These are phyloP conservation scores for Malus orientalis DNA, from an alignment of 306 rosid genomes.

Conservation along the genomic window DNA sequence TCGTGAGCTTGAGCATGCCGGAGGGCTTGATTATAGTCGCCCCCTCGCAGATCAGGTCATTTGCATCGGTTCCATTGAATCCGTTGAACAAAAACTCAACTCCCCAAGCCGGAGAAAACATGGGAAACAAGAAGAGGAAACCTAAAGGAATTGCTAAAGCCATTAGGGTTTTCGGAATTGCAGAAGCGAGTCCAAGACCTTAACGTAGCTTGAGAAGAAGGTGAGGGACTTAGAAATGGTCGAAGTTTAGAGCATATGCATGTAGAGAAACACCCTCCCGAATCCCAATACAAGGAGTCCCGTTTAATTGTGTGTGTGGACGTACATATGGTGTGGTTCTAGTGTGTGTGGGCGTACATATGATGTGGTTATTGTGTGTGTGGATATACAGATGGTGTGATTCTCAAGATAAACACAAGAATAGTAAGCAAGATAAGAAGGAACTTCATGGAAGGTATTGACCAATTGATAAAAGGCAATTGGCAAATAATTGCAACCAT, in stretches of 20 bases:
- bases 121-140: constrained; percentile 16
- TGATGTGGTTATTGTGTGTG: not conserved
- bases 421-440: not conserved
- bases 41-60: constrained; percentile 9
- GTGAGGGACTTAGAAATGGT: not conserved
- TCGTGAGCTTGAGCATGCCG: constrained; percentile 42
- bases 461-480: not conserved
- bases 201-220: not conserved
- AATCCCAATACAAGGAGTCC: not conserved
- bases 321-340: not conserved
- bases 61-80: constrained; percentile 20
- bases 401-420: not conserved
- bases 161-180: constrained; percentile 14
- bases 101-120: constrained; percentile 7
- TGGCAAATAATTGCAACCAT: not conserved
- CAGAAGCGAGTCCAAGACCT: not conserved
- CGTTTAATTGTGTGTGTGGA: too few relatives aligned
- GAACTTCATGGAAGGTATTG: not conserved
- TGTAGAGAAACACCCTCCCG: not conserved
- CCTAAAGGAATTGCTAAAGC: constrained; percentile 14
- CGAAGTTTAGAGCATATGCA: not conserved
- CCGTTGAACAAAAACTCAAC: constrained; percentile 33
- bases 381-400: not conserved
- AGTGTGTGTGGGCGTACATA: too few relatives aligned
- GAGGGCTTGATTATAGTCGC: constrained; percentile 24